These are phyloP conservation scores for Fusarium dimerum DNA, from an alignment of 2,329 filamentous ascomycete genomes.

Conservation along the genomic window DNA sequence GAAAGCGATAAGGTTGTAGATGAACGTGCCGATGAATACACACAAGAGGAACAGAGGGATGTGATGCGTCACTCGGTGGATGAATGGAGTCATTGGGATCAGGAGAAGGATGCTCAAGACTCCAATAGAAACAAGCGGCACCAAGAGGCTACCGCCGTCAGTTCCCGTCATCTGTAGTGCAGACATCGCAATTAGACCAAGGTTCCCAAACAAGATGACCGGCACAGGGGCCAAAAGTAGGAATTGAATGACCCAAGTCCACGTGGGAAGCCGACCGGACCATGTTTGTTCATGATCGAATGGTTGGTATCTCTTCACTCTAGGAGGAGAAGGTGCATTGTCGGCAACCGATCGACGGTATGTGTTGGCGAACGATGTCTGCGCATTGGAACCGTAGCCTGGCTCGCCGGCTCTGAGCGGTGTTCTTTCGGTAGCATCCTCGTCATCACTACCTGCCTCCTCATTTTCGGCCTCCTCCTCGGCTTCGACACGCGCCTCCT, in stretches of 20 bases:
- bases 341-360: conserved; percentile 52
- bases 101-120: conserved; percentile 70
- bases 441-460: conserved; percentile 25
- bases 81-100: conserved; percentile 76
- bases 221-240: conserved; percentile 77
- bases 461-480: conserved; percentile 25
- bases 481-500: conserved; percentile 9
- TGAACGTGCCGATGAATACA: conserved; percentile 71
- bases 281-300: conserved; percentile 81
- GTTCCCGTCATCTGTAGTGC: conserved; percentile 78
- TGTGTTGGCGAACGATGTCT: conserved; percentile 56
- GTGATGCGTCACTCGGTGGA: conserved; percentile 84
- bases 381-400: conserved; percentile 38
- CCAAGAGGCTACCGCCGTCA: conserved; percentile 74
- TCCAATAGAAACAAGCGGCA: conserved; percentile 71
- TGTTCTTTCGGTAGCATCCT: conserved; percentile 52
- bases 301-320: conserved; percentile 34
- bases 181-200: conserved; percentile 71
- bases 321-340: conserved; percentile 22
- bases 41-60: conserved; percentile 75
- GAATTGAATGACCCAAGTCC: conserved; percentile 88
- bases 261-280: conserved; percentile 76
- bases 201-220: conserved; percentile 74
- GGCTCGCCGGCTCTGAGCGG: conserved; percentile 47
- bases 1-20: conserved; percentile 86